Base-by-base conservation (phyloP, 2,329 filamentous ascomycete genomes). In the Trichoderma harzianum region DNA sequence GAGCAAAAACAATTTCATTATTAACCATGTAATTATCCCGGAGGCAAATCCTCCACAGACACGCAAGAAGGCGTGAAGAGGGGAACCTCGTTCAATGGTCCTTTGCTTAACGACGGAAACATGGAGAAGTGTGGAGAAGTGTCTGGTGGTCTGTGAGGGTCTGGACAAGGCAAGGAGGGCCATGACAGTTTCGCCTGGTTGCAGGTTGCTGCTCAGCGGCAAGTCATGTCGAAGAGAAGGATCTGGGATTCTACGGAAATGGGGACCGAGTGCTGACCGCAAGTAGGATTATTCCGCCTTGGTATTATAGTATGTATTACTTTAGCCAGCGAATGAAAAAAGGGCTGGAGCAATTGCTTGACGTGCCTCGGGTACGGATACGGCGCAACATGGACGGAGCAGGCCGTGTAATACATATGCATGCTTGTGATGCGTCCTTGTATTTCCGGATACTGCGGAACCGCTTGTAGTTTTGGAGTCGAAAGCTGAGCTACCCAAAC, bases 1-100 rank as follows among this genome's bases (percentile, higher is more conserved):
- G 16, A 43, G 10, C 34, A n/a, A 21, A 21, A 34, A 60, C 21
- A 8, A 24, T 53, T 24, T 36, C 43, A 43, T 32, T 30, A 68
- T 68, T 69, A 61, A 34, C 66, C 53, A 61, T 32, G 32, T 32
- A 53, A 60, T 61, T 69, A 34, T 7, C 36, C 55, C 66, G 66
- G 55, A 61, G n/a, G 36, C 6, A 24, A 47, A 34, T 61, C 66
- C 66, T 69, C 55, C 66, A 30, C 36, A 51, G 7, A 32, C 10
- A 30, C 39, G 39, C 47, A 53, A 24, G 21, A 24, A 53, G 47
- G n/a, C 47, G 11, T 53, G 43, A 21, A 28, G 64, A 67, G 64
- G 64, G 64, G 47, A 53, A 53, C 18, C 16, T 24, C 11, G 47
- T 53, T 53, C 24, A 14, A 39, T 14, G 26, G 26, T 18, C 16